Percentiles rank a stretch among this genome's conserved stretches.
These are phyloP conservation scores for Ichthyophthirius multifiliis DNA, from an alignment of 169 alveolate genomes.

Conservation along the genomic window DNA sequence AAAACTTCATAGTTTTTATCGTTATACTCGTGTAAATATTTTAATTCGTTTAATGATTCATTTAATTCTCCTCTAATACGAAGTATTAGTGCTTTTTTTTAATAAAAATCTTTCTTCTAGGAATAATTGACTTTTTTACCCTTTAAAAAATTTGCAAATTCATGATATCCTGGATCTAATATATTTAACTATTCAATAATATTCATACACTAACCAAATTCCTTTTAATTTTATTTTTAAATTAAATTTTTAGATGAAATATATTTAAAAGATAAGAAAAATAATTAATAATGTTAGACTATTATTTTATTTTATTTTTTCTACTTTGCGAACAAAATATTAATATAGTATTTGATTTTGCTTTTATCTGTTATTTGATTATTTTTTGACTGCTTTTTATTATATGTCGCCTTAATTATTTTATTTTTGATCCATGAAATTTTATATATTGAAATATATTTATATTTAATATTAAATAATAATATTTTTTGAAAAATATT, in stretches of 20 bases:
- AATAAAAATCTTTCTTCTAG: not conserved
- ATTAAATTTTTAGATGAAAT: not conserved
- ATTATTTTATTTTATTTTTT: not conserved
- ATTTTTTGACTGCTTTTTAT: too few relatives aligned
- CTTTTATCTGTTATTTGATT: not conserved
- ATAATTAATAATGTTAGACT: not conserved
- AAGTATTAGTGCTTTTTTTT: constrained; percentile 57
- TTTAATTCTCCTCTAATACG: constrained; percentile 65
- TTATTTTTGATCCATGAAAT: too few relatives aligned
- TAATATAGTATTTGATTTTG: not conserved
- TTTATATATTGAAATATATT: too few relatives aligned
- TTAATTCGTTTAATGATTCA: constrained; percentile 62
- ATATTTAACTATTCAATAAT: not conserved
- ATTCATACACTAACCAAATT: constrained; percentile 1
- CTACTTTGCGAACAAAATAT: constrained; percentile 2
- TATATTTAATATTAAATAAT: too few relatives aligned
- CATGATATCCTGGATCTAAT: not conserved
- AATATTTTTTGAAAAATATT: too few relatives aligned
- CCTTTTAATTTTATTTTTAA: not conserved
- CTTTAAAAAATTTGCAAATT: constrained; percentile 6
- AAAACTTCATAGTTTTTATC: constrained; percentile 53
- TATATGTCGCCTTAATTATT: too few relatives aligned
- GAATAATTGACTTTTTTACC: not conserved
- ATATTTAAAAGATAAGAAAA: not conserved
- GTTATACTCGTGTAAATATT: constrained; percentile 55